A percentile compares a stretch with the other conserved stretches of the same genome.
Evolutionary conservation across 177 flowering plant genomes (phyloP).

Genomic region (Tripterygium wilfordii): DNA sequence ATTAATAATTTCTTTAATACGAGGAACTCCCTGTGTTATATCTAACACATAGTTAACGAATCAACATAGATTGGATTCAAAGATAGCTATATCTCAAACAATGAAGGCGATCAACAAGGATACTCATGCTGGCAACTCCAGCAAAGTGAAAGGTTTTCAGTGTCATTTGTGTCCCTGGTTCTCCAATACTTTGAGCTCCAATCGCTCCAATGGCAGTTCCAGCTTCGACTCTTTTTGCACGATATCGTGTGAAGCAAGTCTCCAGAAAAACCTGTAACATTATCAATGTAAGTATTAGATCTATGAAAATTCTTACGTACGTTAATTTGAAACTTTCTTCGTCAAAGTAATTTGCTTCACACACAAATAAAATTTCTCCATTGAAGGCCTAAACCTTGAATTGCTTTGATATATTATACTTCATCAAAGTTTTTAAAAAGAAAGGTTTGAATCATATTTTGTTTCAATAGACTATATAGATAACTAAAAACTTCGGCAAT

Average conservation of each 20-base stretch:
- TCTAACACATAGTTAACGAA: conserved; percentile 53
- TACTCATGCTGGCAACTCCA: conserved; percentile 99
- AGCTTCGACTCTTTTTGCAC: conserved; percentile 64
- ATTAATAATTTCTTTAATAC: conserved; percentile 91
- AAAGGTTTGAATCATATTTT: no score
- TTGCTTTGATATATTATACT: no score
- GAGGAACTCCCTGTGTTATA: conserved; percentile 97
- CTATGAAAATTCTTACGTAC: no score
- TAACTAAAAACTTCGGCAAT: no score
- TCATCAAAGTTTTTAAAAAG: no score
- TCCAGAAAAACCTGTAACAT: conserved; percentile 60
- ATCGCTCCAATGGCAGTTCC: conserved; percentile 95
- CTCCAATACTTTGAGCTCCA: conserved; percentile 99
- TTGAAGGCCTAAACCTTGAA: no score
- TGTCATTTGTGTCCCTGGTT: conserved; percentile 99
- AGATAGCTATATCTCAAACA: background rate
- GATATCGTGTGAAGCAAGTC: conserved; percentile 69
- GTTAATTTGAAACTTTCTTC: no score
- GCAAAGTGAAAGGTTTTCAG: conserved; percentile 98
- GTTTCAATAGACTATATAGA: no score
- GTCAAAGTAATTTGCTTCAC: no score
- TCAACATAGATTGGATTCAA: conserved; percentile 8
- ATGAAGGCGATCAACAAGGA: conserved; percentile 56
- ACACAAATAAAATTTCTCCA: no score
- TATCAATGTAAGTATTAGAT: background rate